Base-by-base conservation (phyloP, 148 eudicot genomes). In the Silene uniflora region DNA sequence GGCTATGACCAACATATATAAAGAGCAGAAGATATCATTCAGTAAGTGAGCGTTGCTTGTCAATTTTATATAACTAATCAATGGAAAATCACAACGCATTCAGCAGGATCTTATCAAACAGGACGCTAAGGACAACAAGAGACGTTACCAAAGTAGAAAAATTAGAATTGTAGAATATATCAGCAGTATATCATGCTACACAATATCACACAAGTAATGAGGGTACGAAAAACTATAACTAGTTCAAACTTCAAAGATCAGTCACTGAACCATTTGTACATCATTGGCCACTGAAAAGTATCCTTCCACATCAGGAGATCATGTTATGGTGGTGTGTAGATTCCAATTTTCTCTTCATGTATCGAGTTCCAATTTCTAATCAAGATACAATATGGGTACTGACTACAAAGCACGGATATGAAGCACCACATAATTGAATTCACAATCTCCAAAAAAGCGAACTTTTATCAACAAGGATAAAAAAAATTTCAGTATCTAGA, bases 1-100 rank as follows among this genome's bases (percentile, higher is more conserved):
- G 79, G 88, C 99, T 96, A 80, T 77, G 11, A 72, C 76, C 47
- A 65, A 71, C 19, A 69, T 22, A 12, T 62, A 24, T 1, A 67
- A 64, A 69, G 13, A 69, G 39, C 13, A 54, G 12, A 24, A 47
- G 23, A 65, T 68, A 17, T 39, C 76, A 59, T 32, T 80, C 65
- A 77, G 19, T 56, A 73, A 47, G 44, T 17, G 74, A 67, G 21
- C 44, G 13, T 55, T 55, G 71, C 71, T n/a, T n/a, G n/a, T n/a
- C n/a, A n/a, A n/a, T n/a, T n/a, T n/a, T n/a, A n/a, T n/a, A n/a
- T n/a, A n/a, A 69, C n/a, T 12, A 46, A 47, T 21, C 13, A 11
- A 71, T 13, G 12, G 13, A 49, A 24, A 6, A 16, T 0, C 9
- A 18, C 35, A 54, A 4, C 73, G 49, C 29, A 35, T 67, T 68